Evolutionary conservation across 352 stramenopile genomes (phyloP).

Genomic region (Pythium phragmitis): DNA sequence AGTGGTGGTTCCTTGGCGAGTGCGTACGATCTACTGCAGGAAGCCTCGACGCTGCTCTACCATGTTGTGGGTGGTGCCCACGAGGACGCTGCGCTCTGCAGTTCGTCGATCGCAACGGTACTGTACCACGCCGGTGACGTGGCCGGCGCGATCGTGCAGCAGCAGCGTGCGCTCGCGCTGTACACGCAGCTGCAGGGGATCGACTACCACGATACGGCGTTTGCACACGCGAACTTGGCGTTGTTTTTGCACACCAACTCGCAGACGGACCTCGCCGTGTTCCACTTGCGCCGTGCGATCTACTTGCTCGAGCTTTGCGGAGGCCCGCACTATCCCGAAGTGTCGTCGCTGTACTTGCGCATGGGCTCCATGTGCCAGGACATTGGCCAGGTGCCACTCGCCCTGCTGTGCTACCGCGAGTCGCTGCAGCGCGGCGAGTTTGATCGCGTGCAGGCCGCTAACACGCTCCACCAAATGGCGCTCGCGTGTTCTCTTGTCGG

Average conservation of each 20-base stretch:
- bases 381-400: constrained; percentile 80
- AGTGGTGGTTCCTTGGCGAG: constrained; percentile 66
- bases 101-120: constrained; percentile 90
- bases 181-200: constrained; percentile 91
- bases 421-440: constrained; percentile 85
- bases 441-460: constrained; percentile 83
- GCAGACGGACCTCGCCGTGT: constrained; percentile 82
- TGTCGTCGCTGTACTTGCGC: constrained; percentile 92
- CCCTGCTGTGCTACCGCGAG: constrained; percentile 87
- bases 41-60: constrained; percentile 92
- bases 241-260: constrained; percentile 90
- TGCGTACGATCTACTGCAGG: constrained; percentile 86
- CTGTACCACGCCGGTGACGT: constrained; percentile 92
- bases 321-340: constrained; percentile 89
- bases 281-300: constrained; percentile 89
- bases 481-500: constrained; percentile 75
- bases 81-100: constrained; percentile 91
- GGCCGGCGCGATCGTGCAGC: constrained; percentile 85
- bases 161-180: constrained; percentile 90
- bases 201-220: constrained; percentile 92
- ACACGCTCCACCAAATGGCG: constrained; percentile 88
- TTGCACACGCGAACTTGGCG: constrained; percentile 90
- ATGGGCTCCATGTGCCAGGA: constrained; percentile 95
- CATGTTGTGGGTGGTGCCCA: constrained; percentile 93
- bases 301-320: constrained; percentile 93